Base-by-base conservation (phyloP, 2,329 filamentous ascomycete species). In the Colletotrichum horii region DNA sequence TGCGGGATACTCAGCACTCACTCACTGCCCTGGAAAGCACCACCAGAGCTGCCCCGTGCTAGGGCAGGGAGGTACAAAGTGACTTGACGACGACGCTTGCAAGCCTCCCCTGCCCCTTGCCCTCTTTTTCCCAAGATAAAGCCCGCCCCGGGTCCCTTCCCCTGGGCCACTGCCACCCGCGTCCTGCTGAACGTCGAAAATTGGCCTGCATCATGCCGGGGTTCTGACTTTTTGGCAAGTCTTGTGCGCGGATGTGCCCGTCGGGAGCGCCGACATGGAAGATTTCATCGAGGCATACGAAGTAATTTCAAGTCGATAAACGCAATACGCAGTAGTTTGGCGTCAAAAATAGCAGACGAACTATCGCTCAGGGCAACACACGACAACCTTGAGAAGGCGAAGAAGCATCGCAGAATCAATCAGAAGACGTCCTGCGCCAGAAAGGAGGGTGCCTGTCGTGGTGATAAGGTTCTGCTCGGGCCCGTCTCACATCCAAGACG, bases 261-360 rank as follows among this genome's bases (percentile, higher is more conserved):
- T 75, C 70, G 62, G 69, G 56, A 38, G 62, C 56, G 26, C 70
- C 70, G 73, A 75, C 43, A 68, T 58, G 71, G 56, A 32, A 55
- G 64, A 48, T 30, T 52, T 52, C 55, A 34, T 43, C 32, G 48
- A 58, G 43, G 30, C 69, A 30, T 58, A 43, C 62, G 26, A 32
- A 22, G 43, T 28, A 67, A 64, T 48, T 68, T 56, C 62, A 56
- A 36, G 14, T 22, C 56, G 73, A 60, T 43, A 60, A 58, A 68
- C 60, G 56, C 43, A 28, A 65, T 75, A 8, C 43, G n/a, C 43
- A 52, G n/a, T 52, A 14, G 43, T 22, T 72, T 64, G 71, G 52
- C 68, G 43, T 68, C 64, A 75, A 75, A 75, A 75, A 75, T 75
- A 75, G 73, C 58, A 56, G 52, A 28, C 34, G 32, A 72, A 66